phyloP scores from a whole-genome alignment of 306 rosid genomes.

The Mimosa pudica region DNA sequence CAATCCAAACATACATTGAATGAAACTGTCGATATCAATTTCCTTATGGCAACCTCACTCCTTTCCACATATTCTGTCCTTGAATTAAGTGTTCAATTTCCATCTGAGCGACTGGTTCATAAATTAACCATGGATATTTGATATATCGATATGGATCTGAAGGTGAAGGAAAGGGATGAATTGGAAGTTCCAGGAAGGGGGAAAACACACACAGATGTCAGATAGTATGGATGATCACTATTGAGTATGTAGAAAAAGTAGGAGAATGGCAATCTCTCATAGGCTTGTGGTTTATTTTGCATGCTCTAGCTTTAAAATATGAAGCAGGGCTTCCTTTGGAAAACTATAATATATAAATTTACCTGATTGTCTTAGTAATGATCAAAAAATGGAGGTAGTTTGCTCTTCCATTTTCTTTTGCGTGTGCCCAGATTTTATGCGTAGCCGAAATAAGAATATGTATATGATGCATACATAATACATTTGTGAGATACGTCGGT shows the following conservation, averaged over 20 bases:
- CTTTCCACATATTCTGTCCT: background rate
- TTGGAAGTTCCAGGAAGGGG: too few species aligned
- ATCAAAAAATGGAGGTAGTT: slow-evolving; percentile 22
- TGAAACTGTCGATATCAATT: background rate
- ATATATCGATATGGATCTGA: background rate
- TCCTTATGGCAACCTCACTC: background rate
- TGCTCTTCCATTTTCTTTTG: too few species aligned
- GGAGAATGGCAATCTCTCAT: background rate
- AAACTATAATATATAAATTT: background rate
- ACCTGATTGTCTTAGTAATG: slow-evolving; percentile 45
- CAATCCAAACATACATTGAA: background rate
- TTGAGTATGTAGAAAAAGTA: background rate
- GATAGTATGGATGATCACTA: background rate
- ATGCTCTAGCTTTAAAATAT: background rate
- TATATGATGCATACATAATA: background rate
- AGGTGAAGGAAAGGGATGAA: background rate
- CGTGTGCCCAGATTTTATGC: too few species aligned
- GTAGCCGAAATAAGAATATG: too few species aligned
- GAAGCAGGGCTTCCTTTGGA: slow-evolving; percentile 3
- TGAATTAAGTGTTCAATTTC: slow-evolving; percentile 9
- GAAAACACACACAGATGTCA: background rate
- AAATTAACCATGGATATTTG: background rate
- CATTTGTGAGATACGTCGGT: background rate
- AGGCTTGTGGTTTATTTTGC: background rate
- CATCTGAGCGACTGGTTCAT: background rate